A percentile compares a stretch with the other conserved stretches of the same genome.
phyloP scores from a whole-genome alignment of 768 basidiomycete species.

The Lentinula sp. region DNA sequence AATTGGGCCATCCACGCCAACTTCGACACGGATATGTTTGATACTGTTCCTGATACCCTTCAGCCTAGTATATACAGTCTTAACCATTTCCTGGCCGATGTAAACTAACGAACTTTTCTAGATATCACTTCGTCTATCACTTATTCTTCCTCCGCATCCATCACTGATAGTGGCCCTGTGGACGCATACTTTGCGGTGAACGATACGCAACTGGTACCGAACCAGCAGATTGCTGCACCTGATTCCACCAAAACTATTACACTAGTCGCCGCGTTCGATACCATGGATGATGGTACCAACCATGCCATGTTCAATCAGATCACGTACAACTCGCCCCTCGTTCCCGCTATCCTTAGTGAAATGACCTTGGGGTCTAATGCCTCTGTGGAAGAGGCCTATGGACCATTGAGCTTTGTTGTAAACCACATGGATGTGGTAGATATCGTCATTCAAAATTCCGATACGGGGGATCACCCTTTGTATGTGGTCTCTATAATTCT shows the following conservation, averaged over 20 bases:
- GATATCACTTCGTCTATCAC: conserved; percentile 82
- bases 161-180: conserved; percentile 48
- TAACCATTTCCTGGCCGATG: background rate
- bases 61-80: conserved; percentile 55
- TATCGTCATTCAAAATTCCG: conserved; percentile 67
- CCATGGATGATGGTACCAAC: conserved; percentile 83
- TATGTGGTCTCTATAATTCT: conserved; percentile 27
- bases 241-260: conserved; percentile 52
- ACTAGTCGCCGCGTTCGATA: conserved; percentile 74
- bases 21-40: conserved; percentile 91
- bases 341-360: conserved; percentile 72
- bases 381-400: conserved; percentile 65
- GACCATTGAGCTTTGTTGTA: conserved; percentile 70
- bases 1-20: conserved; percentile 92
- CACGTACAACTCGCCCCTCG: conserved; percentile 62
- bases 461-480: conserved; percentile 82
- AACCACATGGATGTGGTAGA: conserved; percentile 73
- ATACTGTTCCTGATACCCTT: conserved; percentile 63
- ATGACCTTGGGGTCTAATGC: conserved; percentile 75
- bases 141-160: conserved; percentile 50
- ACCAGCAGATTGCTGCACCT: conserved; percentile 43
- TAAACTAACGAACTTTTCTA: conserved; percentile 17
- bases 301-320: conserved; percentile 70
- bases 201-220: conserved; percentile 66
- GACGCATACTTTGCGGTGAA: conserved; percentile 55